Percentiles rank a stretch among this genome's conserved stretches.
Evolutionary conservation across 202 grass and related monocot genomes (phyloP).

Genomic region (Elaeis oleifera): DNA sequence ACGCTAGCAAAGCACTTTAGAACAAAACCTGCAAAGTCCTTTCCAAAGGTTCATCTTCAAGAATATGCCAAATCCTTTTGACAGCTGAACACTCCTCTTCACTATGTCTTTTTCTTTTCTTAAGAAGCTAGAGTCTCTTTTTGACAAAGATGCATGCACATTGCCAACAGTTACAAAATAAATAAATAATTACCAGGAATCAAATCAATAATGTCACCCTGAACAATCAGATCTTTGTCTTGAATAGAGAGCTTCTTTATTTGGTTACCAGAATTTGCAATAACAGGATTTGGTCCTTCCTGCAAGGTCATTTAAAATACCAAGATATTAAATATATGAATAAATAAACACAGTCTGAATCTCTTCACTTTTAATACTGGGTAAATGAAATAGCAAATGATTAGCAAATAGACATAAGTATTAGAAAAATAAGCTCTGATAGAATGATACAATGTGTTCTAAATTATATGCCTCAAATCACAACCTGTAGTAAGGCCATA

Average conservation of each 20-base stretch:
- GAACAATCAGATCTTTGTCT: slow-evolving; percentile 40
- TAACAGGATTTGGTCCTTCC: slow-evolving; percentile 83
- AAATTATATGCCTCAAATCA: no score
- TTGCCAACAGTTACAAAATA: slow-evolving; percentile 35
- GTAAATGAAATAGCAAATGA: no score
- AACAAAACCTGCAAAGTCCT: slow-evolving; percentile 46
- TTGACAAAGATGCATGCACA: slow-evolving; percentile 21
- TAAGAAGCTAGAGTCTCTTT: slow-evolving; percentile 17
- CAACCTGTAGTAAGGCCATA: no score
- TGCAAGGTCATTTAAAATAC: slow-evolving; percentile 23
- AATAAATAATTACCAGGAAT: slow-evolving; percentile 61
- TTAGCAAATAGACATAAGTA: no score
- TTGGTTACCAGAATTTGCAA: slow-evolving; percentile 41
- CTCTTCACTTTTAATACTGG: neutral
- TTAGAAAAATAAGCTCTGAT: no score
- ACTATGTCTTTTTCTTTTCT: slow-evolving; percentile 50
- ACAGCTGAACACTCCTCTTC: slow-evolving; percentile 26
- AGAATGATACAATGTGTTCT: no score
- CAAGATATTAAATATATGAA: neutral
- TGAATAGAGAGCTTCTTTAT: slow-evolving; percentile 57
- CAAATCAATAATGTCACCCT: slow-evolving; percentile 73
- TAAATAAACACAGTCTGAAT: slow-evolving; percentile 11
- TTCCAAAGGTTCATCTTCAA: slow-evolving; percentile 57
- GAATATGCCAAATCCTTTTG: slow-evolving; percentile 59
- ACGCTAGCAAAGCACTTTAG: neutral